phyloP scores from a whole-genome alignment of 768 basidiomycete genomes.

The Coprinopsis cinerea region DNA sequence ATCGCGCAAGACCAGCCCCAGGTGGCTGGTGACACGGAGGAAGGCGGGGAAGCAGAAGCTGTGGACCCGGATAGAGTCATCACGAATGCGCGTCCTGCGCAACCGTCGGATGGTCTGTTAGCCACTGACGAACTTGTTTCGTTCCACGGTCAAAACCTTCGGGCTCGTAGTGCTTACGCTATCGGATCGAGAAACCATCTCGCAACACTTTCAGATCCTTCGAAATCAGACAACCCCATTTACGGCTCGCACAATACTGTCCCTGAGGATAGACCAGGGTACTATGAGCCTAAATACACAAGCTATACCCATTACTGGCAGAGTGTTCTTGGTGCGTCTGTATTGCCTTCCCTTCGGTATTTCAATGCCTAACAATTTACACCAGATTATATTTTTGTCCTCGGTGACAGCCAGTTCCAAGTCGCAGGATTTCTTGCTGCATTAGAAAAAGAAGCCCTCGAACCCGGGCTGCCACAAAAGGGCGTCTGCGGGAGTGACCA shows the following conservation, averaged over 20 bases:
- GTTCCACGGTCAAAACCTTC: conserved; percentile 35
- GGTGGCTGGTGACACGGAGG: conserved; percentile 22
- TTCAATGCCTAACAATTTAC: conserved; percentile 2
- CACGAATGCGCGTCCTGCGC: conserved; percentile 62
- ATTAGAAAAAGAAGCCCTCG: conserved; percentile 51
- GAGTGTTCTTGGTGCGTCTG: conserved; percentile 58
- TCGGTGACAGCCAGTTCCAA: conserved; percentile 36
- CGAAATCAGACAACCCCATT: conserved; percentile 24
- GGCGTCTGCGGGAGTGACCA: conserved; percentile 86
- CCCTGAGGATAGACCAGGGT: conserved; percentile 41
- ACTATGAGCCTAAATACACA: conserved; percentile 78
- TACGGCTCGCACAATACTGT: conserved; percentile 48
- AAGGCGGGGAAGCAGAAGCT: conserved; percentile 44
- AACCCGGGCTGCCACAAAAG: conserved; percentile 71
- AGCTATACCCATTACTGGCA: conserved; percentile 89
- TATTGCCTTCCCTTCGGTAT: background rate
- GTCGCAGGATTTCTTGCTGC: conserved; percentile 58
- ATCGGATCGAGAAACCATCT: conserved; percentile 32
- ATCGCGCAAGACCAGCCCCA: conserved; percentile 15
- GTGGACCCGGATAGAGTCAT: conserved; percentile 67
- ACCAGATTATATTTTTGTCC: conserved; percentile 86
- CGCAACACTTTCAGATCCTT: conserved; percentile 11
- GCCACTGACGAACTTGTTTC: conserved; percentile 47
- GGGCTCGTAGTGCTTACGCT: conserved; percentile 66
- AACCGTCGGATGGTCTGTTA: conserved; percentile 63